Base-by-base conservation (phyloP, 2,329 filamentous ascomycete genomes). In the Arthrobotrys musiformis region DNA sequence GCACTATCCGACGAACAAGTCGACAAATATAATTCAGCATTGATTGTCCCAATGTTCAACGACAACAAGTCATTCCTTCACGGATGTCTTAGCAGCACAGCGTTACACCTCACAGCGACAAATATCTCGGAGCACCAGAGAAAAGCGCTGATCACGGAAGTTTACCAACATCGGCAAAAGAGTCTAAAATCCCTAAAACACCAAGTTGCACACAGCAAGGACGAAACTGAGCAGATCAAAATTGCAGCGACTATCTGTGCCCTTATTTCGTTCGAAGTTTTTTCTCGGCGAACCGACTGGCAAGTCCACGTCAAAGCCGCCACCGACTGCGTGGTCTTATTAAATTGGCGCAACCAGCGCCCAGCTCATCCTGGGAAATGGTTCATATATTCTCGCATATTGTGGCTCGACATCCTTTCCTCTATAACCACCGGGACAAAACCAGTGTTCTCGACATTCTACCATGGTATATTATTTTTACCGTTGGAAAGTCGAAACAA, bases 191-290 rank as follows among this genome's bases (percentile, higher is more conserved):
- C 73, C 4, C 66, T 77, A 50, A 77, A 77, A 30, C n/a, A 60
- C 1, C 73, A 77, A 17, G 66, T 77, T 33, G 66, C 73, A 13
- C 19, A 62, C 28, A 70, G 73, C 33, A 33, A 26, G 5, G 30
- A 54, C 33, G n/a, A 15, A 9, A 42, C 28, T 11, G 60, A 78
- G n/a, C 62, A 58, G 7, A 73, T 78, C 22, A 78, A 77, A 42
- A 77, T 77, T 44, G 66, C 63, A 11, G 74, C 74, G 15, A 78
- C 74, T n/a, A 63, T 78, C 33, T 78, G 74, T 44, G 74, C 74
- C 15, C 66, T 78, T 4, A 78, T 78, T 1, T 78, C 74, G 1
- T 78, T 78, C 30, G 74, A 77, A 40, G 74, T 78, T 5, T 73
- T 72, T 24, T 78, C 74, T 5, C 42, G 74, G 37, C 61, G 54